Evolutionary conservation across 305 asterid species (phyloP), one percentile per base, ranked within the genome.

Genomic region (Fraxinus greggii): DNA sequence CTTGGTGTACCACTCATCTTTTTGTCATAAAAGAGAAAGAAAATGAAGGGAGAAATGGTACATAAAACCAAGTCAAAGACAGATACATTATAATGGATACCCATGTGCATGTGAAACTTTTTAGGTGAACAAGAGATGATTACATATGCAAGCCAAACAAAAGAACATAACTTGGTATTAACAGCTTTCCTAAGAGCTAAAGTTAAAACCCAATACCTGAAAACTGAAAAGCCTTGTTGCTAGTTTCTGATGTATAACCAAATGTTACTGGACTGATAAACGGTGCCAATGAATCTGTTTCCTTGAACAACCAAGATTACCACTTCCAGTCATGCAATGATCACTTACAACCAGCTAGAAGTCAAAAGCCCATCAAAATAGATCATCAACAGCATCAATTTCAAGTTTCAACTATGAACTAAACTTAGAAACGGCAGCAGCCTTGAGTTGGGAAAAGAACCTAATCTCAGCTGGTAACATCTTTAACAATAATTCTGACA

Each of bases 301-400:
- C 98, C 89, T 95, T 97, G 15, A 92, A 36, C 98, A 97, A 76
- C 98, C 98, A 74, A 93, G 98, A 80, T 95, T 93, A 78, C 98
- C 98, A 51, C 86, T 88, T 79, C 88, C 94, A 8, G 96, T 92
- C 98, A 95, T 95, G 85, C 98, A 26, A 26, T 26, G 29, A 26
- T 26, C 29, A 26, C 29, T 26, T 26, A 26, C 29, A 26, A 26
- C 29, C 29, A 26, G 0, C 29, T 26, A 26, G 29, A 26, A 26
- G 29, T 26, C 29, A 26, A 26, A 26, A 26, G 29, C 29, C 1
- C 29, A 26, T 26, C 29, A 26, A 26, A 26, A 26, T 26, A 26
- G 29, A 26, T 26, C 29, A 26, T 26, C 29, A 26, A 26, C 29
- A 26, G 29, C 29, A 26, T 26, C 29, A 26, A 26, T 26, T 26